Base-by-base conservation (phyloP, 1,284 basidiomycete genomes). In the Marasmius fiardii region DNA sequence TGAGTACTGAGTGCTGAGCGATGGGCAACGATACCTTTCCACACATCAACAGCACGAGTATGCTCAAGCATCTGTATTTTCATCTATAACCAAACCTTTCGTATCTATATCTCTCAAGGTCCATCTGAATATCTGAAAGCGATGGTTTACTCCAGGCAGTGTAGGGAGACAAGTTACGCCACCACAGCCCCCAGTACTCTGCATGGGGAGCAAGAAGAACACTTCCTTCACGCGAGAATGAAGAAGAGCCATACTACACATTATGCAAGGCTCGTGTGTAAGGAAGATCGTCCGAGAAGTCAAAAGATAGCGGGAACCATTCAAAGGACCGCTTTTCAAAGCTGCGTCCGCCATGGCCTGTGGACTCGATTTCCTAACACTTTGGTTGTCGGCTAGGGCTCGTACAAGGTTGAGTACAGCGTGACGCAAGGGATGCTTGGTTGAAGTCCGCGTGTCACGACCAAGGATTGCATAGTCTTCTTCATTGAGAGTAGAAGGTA, bases 251-350 rank as follows among this genome's bases (percentile, higher is more conserved):
- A 98, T 98, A 61, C 86, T 83, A 68, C 95, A 98, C 90, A 97
- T 93, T 56, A 97, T 81, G 64, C 95, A 98, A 2, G 95, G 95
- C 64, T 98, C 95, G 69, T 98, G 95, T 2, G 92, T 92, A 51
- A 85, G 82, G 74, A 97, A 97, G 21, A 97, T 74, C 1, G 86
- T 85, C 24, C 87, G 79, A 0, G 84, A 83, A 0, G 93, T 97
- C 37, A 97, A 78, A 31, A 97, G 85, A 71, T 97, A 98, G 66
- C 89, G 86, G 3, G 83, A 75, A 12, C 89, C 88, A 64, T 90
- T 92, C 43, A 67, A 71, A 41, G 57, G 14, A 35, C 51, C 21
- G 63, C 68, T 47, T 64, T 67, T 53, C 2, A 59, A 55, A 43
- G 53, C 55, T 24, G 57, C 56, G 45, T 43, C 3, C 57, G 18